Evolutionary conservation across 2,329 filamentous ascomycete genomes (phyloP), one percentile per base, ranked within the genome.

Genomic region (Hypocreales sp.): DNA sequence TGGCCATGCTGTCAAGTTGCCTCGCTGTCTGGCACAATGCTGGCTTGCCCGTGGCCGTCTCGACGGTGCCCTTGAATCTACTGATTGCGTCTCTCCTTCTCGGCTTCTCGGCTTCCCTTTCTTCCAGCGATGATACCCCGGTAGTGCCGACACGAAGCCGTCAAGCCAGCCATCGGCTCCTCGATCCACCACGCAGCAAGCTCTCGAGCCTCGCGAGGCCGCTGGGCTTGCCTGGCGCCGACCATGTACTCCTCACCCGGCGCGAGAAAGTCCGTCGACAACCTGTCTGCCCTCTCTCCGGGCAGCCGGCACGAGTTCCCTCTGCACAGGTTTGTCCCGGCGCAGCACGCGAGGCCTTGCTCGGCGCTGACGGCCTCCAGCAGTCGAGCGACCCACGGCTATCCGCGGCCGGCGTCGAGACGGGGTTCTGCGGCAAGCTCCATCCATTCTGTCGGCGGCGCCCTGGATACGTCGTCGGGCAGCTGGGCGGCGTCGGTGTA

Each of bases 371-470:
- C 33, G 32, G 36, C 40, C 29, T 33, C 45, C 42, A 53, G 22
- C 40, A 40, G 36, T 27, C 58, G 64, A 32, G 57, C 60, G 35
- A 53, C 47, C 30, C 60, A 64, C 35, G 54, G 44, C 43, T 42
- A 55, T 37, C 44, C 64, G 36, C 64, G 67, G 40, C 44, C 55
- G 9, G 45, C 46, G 10, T 61, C 68, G 25, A 65, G 86, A 46
- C 69, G 84, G 51, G 79, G 73, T 35, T 95, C 90, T 29, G 80
- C 75, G 15, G 77, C 86, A 24, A 92, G 84, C 60, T 94, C 87
- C 14, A 72, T 87, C 40, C 73, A 77, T 46, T 94, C 86, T 18
- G 73, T 92, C 47, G 84, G 84, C 34, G 83, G 83, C n/a, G 67
- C 72, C 20, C 58, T 92, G 33, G 83, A 93, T 46, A 73, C 70